Evolutionary conservation across 1,139 yeast genomes (phyloP), one percentile per base, ranked within the genome.

Genomic region (Blastobotrys indianensis): DNA sequence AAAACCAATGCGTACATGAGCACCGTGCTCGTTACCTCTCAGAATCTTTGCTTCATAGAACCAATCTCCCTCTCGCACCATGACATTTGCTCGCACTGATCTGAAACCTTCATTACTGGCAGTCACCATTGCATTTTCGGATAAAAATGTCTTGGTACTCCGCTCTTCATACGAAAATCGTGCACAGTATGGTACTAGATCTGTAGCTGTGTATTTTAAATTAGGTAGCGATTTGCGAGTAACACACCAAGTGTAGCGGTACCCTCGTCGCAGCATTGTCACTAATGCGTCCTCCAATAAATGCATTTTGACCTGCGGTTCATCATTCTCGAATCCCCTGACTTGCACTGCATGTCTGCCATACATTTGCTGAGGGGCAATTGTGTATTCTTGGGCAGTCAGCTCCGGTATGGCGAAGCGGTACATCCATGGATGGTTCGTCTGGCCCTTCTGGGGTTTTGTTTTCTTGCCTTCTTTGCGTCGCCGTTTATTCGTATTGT

Each of bases 1-100:
- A 39, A 90, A 58, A 0, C 99, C 99, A 23, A 90, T 61, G 32
- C 98, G 66, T 1, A 90, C 90, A 62, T 90, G 94, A 2, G 66
- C 65, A 6, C 45, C 76, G 62, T 45, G 36, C 16, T 55, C 58
- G 28, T 58, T 56, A 39, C 76, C 77, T 40, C 66, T 68, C 8
- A 78, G 52, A 2, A 87, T 73, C 41, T 74, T 69, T 54, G 77
- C 80, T 59, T 92, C 98, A 66, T 86, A 81, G 63, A 82, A 92
- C 73, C 85, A 84, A 28, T 63, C 65, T 1, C 98, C 98, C 56
- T 86, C 90, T 25, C 85, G 70, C 8, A 90, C 73, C 1, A 88
- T 81, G 1, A 84, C 78, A 62, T 85, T 87, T 4, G 90, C 74
- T 40, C 97, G 67, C 0, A 80, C 79, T 35, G 88, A 80, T 50